Base-by-base conservation (phyloP, 116 monocot species). In the Zostera marina region DNA sequence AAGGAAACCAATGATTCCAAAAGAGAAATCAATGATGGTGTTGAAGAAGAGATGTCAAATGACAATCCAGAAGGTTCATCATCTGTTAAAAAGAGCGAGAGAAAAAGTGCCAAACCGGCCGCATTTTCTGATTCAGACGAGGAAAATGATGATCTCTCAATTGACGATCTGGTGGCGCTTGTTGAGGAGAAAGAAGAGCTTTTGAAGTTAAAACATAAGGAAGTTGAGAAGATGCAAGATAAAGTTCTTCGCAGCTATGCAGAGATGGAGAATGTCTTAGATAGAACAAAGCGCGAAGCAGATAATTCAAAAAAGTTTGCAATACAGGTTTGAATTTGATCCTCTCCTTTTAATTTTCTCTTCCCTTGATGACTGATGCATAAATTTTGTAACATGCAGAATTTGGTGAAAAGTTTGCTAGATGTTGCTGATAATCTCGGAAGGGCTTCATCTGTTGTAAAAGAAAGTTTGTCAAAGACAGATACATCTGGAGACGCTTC, bases 401-500 rank as follows among this genome's bases (percentile, higher is more conserved):
- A 60, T 63, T 94, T 94, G 74, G 88, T 82, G 5, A 87, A 87
- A 76, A 70, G 70, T 64, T 67, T 92, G 26, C 52, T 92, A 47
- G 92, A 92, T 76, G 92, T 92, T 60, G 83, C 92, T 56, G 92
- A 92, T 60, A 92, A 92, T 71, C 67, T 92, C 23, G 80, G 76
- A 67, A 87, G 92, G 69, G 87, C 87, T 62, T 87, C 83, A 22
- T 79, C 75, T 74, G 78, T 76, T 63, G 87, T 83, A 15, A 92
- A 87, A 56, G 92, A 81, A 41, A 81, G 81, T 32, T 92, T 83
- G 66, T 75, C 73, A 8, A 92, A 92, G 58, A 76, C 83, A 26
- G 80, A 92, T 72, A n/a, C 39, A 69, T 65, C 79, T 1, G 73
- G 72, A 60, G 78, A 92, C 51, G 52, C 75, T 52, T 45, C 12